Percentiles rank a stretch among this genome's conserved stretches.
These are phyloP conservation scores for Alternaria viburni DNA, from an alignment of 2,329 filamentous ascomycete species.

Conservation along the genomic window DNA sequence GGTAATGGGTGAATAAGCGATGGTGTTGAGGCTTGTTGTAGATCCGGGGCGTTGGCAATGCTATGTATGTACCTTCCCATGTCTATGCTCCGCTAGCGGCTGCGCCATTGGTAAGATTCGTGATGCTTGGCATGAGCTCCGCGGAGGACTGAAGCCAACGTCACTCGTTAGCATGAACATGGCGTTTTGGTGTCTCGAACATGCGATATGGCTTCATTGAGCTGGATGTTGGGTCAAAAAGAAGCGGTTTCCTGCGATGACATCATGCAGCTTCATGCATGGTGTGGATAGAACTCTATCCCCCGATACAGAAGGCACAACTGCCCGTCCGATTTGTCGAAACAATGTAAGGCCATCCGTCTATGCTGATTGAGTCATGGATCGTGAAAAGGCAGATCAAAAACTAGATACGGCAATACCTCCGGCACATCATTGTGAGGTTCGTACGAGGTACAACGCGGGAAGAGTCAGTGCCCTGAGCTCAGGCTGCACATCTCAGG, in stretches of 20 bases:
- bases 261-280: background rate
- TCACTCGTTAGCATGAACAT: conserved; percentile 3
- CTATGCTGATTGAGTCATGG: background rate
- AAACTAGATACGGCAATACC: background rate
- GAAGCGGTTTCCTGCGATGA: background rate
- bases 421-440: background rate
- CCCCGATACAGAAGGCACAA: background rate
- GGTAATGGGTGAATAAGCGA: background rate
- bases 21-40: conserved; percentile 13
- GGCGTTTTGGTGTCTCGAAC: background rate
- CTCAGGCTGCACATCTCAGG: background rate
- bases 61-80: conserved; percentile 5
- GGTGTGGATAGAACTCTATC: background rate
- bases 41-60: conserved; percentile 5
- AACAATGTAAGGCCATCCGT: background rate
- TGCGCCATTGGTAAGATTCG: conserved; percentile 14
- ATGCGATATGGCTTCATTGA: background rate
- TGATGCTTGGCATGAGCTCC: conserved; percentile 12
- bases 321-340: background rate
- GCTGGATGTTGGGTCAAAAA: too few species aligned
- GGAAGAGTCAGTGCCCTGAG: background rate
- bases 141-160: conserved; percentile 9
- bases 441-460: background rate
- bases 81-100: conserved; percentile 12
- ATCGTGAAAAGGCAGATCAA: background rate